A percentile compares a stretch with the other conserved stretches of the same genome.
Evolutionary conservation across 1,284 basidiomycete genomes (phyloP).

Genomic region (Ustilago sp.): DNA sequence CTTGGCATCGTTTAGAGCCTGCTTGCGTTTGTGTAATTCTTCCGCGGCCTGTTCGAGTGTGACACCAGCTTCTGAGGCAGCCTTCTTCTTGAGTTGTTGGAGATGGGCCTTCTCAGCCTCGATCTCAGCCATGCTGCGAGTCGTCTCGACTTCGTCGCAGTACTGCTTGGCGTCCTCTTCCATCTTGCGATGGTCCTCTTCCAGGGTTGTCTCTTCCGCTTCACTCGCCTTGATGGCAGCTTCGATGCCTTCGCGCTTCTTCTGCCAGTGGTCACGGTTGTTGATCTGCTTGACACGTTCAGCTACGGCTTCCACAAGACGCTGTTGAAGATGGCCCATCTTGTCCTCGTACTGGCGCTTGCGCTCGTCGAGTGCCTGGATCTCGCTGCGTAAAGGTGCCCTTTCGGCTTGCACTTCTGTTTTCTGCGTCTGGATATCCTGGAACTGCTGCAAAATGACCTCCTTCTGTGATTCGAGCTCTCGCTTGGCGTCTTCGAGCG

Average conservation of each 20-base stretch:
- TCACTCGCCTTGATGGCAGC: slow-evolving; percentile 67
- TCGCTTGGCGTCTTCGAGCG: slow-evolving; percentile 74
- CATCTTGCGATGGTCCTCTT: slow-evolving; percentile 70
- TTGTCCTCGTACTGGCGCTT: slow-evolving; percentile 16
- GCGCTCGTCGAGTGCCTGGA: slow-evolving; percentile 34
- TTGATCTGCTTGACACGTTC: slow-evolving; percentile 64
- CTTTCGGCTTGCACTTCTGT: slow-evolving; percentile 65
- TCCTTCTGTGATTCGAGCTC: slow-evolving; percentile 55
- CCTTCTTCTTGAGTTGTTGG: slow-evolving; percentile 78
- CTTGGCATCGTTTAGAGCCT: slow-evolving; percentile 72
- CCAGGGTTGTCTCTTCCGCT: slow-evolving; percentile 73
- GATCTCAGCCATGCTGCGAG: slow-evolving; percentile 75
- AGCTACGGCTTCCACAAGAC: slow-evolving; percentile 51
- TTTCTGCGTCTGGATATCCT: slow-evolving; percentile 50
- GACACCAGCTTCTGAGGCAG: slow-evolving; percentile 75
- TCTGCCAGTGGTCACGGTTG: slow-evolving; percentile 52
- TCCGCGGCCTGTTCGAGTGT: slow-evolving; percentile 81
- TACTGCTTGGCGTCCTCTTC: slow-evolving; percentile 75
- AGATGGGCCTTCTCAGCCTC: slow-evolving; percentile 76
- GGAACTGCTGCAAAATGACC: slow-evolving; percentile 51
- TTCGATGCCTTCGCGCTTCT: slow-evolving; percentile 43
- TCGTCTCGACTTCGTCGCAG: slow-evolving; percentile 75
- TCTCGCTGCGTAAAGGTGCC: slow-evolving; percentile 66
- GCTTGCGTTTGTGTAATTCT: slow-evolving; percentile 74
- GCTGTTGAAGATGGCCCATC: slow-evolving; percentile 44